Evolutionary conservation across 2,329 filamentous ascomycete genomes (phyloP).

Genomic region (Diaporthe caulivora): DNA sequence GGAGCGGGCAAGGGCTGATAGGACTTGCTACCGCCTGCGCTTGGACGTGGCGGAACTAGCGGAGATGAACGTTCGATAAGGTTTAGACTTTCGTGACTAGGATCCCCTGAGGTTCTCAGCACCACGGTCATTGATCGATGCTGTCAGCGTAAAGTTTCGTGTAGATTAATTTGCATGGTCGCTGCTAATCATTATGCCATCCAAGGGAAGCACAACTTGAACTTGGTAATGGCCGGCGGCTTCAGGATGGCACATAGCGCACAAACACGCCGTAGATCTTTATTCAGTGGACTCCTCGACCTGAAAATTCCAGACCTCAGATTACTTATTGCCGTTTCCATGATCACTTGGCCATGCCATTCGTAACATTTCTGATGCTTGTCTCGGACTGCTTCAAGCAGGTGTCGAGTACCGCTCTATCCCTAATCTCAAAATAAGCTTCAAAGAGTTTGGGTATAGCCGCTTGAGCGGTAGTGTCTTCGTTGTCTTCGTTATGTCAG

Average conservation of each 20-base stretch:
- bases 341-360: constrained; percentile 6
- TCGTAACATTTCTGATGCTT: constrained; percentile 10
- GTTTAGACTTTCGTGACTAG: background rate
- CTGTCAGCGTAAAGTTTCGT: background rate
- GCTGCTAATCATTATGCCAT: background rate
- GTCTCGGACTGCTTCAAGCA: constrained; percentile 15
- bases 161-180: background rate
- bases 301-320: no score
- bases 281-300: background rate
- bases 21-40: constrained; percentile 1
- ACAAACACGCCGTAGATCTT: no score
- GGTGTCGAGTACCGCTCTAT: constrained; percentile 3
- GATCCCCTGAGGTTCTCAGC: background rate
- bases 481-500: constrained; percentile 38
- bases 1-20: background rate
- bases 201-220: background rate
- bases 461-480: constrained; percentile 36
- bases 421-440: constrained; percentile 13
- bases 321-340: background rate
- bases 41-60: constrained; percentile 18
- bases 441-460: constrained; percentile 26
- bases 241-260: no score
- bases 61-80: constrained; percentile 21
- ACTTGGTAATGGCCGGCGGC: background rate
- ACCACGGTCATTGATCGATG: background rate